Conservation (phyloP, 2,329 filamentous ascomycete genomes). For the Fusarium metavorans region DNA sequence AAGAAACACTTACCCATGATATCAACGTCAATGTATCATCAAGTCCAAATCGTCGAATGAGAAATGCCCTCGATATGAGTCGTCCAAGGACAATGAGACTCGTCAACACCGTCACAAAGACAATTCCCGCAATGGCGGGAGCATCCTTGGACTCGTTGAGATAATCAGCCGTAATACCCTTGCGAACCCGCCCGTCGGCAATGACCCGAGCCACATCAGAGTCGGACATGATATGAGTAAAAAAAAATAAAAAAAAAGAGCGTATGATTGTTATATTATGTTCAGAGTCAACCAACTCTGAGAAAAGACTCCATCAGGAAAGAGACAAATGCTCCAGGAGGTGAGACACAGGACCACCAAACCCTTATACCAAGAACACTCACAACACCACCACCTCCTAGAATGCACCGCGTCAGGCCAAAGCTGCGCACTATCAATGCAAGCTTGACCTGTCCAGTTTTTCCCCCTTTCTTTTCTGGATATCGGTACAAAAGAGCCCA, state of each 20-base stretch:
- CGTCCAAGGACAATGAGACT: slow-evolving; percentile 49
- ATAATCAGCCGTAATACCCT: slow-evolving; percentile 48
- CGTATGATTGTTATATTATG: background rate
- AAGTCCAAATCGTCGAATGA: slow-evolving; percentile 53
- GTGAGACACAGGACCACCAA: background rate
- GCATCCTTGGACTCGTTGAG: slow-evolving; percentile 53
- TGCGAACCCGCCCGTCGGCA: slow-evolving; percentile 51
- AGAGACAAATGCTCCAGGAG: background rate
- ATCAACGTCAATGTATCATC: slow-evolving; percentile 54
- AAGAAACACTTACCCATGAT: slow-evolving; percentile 49
- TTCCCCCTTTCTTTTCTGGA: background rate
- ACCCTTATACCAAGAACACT: slow-evolving; percentile 26
- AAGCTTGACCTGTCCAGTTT: background rate
- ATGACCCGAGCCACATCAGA: slow-evolving; percentile 49
- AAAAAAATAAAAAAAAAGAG: background rate
- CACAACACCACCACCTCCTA: background rate
- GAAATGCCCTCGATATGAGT: slow-evolving; percentile 50
- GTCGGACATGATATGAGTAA: slow-evolving; percentile 38
- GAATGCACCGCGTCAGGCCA: background rate
- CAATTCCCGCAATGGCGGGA: slow-evolving; percentile 54
- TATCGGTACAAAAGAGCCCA: background rate
- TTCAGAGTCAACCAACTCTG: slow-evolving; percentile 11
- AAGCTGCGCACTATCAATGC: background rate
- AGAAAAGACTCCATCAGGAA: background rate
- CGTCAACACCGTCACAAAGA: slow-evolving; percentile 52